Evolutionary conservation across 1,139 yeast genomes (phyloP), one percentile per base, ranked within the genome.

Genomic region (Saccharomycopsis hybrid): DNA sequence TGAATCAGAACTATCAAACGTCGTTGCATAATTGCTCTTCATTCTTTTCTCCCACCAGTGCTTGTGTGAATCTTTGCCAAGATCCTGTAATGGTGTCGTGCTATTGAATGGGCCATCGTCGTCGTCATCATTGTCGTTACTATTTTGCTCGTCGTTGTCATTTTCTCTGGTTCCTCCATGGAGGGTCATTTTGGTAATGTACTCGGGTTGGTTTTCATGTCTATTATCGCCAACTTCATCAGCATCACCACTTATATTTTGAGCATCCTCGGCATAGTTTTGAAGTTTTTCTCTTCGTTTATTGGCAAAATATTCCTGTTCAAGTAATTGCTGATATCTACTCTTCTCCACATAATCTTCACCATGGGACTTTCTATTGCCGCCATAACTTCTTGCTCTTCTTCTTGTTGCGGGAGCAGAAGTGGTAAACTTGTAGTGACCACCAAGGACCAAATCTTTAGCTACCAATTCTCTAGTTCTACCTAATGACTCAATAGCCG

Each of bases 391-490:
- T 5, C 13, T 9, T 8, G 7, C 18, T 8, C 13, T 24, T 31
- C 33, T 5, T n/a, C n/a, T n/a, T n/a, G n/a, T n/a, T n/a, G n/a
- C n/a, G n/a, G 51, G 56, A 5, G 9, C 33, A 8, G n/a, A 5
- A 18, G 24, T 25, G 5, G 3, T 27, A 18, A 50, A 24, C 29
- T 62, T 62, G 57, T 75, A 77, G 4, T 61, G 60, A 18, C 79
- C 73, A 0, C 86, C 86, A 9, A 71, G 65, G 25, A 74, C 73
- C 53, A 86, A 72, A 58, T 85, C 95, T 60, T 86, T 86, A 47
- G 83, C 72, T 0, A 84, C 80, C n/a, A 86, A 56, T 60, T 86
- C 95, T 49, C 95, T 70, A 0, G 95, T 86, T 65, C 95, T 76
- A n/a, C 81, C 84, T 50, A 86, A 68, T 1, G 88, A 77, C 64